Evolutionary conservation across 768 basidiomycete species (phyloP), one percentile per base, ranked within the genome.

Genomic region (Gloeostereum incarnatum): DNA sequence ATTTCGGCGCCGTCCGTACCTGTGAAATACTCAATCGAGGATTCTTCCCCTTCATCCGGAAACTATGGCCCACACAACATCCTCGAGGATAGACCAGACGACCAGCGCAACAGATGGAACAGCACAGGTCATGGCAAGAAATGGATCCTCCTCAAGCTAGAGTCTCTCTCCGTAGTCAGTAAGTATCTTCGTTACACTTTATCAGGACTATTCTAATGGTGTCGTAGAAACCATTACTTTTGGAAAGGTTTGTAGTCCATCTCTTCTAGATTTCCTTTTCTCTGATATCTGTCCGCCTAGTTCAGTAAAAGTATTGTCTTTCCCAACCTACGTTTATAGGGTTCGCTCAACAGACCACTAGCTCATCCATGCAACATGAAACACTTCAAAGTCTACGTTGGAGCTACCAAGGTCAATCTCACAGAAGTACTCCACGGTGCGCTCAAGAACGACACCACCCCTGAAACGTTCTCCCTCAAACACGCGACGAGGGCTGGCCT

Each of bases 301-400:
- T 71, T 71, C n/a, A 17, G 43, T 34, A 4, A 34, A 55, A 46
- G 58, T 19, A 5, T 30, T 30, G 33, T 14, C 42, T 21, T 25
- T 25, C 31, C 10, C 20, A 34, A 2, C 30, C 38, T 21, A 35
- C 36, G 36, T 24, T 20, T 25, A 29, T 24, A 43, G 41, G 32
- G 10, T 21, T 16, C 29, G 16, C 23, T 32, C 42, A 35, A 49
- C 47, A n/a, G 14, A 30, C 9, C 43, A 42, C n/a, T 43, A 88
- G 85, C 71, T 14, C 85, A 88, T 56, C 83, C 84, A 22, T 89
- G 87, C 51, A 87, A 87, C 49, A 78, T 84, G 78, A 85, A 84
- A 51, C 82, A 87, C 40, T 82, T 89, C 63, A 80, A 78, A 53
- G 51, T 88, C 8, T 77, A 72, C 41, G 71, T 78, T 14, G 87